Percentiles rank a stretch among this genome's conserved stretches.
Conservation (phyloP, 2,329 filamentous ascomycete genomes). For the Exutisphaerella laricina region DNA sequence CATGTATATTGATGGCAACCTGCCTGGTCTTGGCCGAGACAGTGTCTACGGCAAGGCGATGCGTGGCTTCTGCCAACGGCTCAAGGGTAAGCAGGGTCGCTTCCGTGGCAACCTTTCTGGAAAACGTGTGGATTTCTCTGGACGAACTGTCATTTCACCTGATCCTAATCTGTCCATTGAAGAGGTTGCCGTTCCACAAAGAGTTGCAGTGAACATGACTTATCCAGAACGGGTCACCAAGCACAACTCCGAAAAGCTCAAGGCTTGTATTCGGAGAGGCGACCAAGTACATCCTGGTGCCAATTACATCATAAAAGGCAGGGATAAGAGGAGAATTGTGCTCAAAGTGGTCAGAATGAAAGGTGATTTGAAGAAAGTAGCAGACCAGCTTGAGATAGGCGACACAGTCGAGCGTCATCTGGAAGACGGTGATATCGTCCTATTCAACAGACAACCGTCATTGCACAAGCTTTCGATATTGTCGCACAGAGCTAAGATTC, state of each 20-base stretch:
- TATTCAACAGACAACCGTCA: conserved; percentile 97
- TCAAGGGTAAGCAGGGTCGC: conserved; percentile 96
- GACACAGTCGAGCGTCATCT: conserved; percentile 92
- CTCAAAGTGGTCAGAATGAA: conserved; percentile 50
- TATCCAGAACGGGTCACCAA: conserved; percentile 85
- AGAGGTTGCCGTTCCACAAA: conserved; percentile 81
- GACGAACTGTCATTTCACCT: conserved; percentile 93
- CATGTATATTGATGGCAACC: conserved; percentile 96
- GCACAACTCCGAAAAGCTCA: conserved; percentile 79
- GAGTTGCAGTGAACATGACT: conserved; percentile 94
- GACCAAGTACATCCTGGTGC: conserved; percentile 79
- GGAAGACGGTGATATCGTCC: conserved; percentile 88
- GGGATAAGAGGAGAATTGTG: conserved; percentile 64
- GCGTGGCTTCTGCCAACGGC: conserved; percentile 85
- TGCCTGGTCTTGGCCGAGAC: conserved; percentile 78
- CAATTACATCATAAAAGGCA: conserved; percentile 70
- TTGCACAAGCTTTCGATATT: conserved; percentile 99
- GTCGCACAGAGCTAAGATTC: conserved; percentile 86
- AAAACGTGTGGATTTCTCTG: conserved; percentile 98
- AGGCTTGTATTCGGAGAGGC: conserved; percentile 68
- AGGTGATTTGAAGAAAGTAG: conserved; percentile 60
- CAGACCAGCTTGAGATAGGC: conserved; percentile 69
- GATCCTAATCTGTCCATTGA: conserved; percentile 93
- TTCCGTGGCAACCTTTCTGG: conserved; percentile 96
- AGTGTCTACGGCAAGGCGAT: conserved; percentile 82